These are phyloP conservation scores for Lodderomyces beijingensis DNA, from an alignment of 1,139 yeast species.

Conservation along the genomic window DNA sequence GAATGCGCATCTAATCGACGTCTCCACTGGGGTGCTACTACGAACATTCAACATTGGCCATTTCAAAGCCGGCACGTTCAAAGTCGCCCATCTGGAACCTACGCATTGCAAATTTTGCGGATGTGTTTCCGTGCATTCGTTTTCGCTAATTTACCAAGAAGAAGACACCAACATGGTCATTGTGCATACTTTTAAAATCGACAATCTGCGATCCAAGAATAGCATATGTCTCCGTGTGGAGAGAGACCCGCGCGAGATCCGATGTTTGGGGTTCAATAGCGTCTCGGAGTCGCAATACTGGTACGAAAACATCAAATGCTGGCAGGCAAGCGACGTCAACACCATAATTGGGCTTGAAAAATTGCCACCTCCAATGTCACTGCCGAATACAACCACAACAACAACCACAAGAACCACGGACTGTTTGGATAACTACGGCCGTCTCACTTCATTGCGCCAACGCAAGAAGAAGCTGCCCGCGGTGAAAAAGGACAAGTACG, in stretches of 20 bases:
- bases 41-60: slow-evolving; percentile 56
- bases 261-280: slow-evolving; percentile 81
- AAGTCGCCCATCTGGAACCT: slow-evolving; percentile 77
- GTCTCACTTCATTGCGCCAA: slow-evolving; percentile 3
- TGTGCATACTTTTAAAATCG: slow-evolving; percentile 69
- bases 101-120: slow-evolving; percentile 91
- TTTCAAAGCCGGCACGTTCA: slow-evolving; percentile 56
- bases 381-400: not conserved
- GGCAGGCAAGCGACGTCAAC: slow-evolving; percentile 78
- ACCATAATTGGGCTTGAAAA: slow-evolving; percentile 66
- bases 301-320: slow-evolving; percentile 61
- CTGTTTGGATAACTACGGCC: not conserved
- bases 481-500: slow-evolving; percentile 40
- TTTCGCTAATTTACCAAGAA: slow-evolving; percentile 62
- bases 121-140: slow-evolving; percentile 70
- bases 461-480: slow-evolving; percentile 3
- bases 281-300: slow-evolving; percentile 69
- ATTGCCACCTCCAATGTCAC: slow-evolving; percentile 4
- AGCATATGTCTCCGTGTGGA: slow-evolving; percentile 84
- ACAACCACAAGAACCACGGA: not conserved
- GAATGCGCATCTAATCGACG: slow-evolving; percentile 66
- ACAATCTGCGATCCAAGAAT: slow-evolving; percentile 65
- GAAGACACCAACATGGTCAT: slow-evolving; percentile 57
- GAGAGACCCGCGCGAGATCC: slow-evolving; percentile 85
- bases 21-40: slow-evolving; percentile 68